Base-by-base conservation (phyloP, 1,284 basidiomycete genomes). In the Ustilago trichophora region DNA sequence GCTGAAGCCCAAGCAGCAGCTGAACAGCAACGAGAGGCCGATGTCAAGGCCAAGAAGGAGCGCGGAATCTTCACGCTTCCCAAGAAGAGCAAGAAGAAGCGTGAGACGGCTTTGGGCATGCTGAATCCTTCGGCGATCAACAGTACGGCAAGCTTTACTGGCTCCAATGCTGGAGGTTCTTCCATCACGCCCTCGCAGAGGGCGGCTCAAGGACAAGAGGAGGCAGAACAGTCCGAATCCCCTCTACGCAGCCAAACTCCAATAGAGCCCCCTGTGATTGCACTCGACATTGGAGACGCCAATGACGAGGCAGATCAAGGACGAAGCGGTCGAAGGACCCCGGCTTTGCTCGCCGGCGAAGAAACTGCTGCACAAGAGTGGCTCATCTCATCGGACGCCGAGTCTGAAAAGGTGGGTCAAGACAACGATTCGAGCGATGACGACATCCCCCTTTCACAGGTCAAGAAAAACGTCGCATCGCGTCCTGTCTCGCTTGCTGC, bases 401-500 rank as follows among this genome's bases (percentile, higher is more conserved):
- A 62, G 26, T 19, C 38, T 13, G 62, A 51, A 31, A 13, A 34
- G 27, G 26, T 38, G 19, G 55, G 27, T 25, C 47, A 46, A 18
- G 49, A 18, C n/a, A 44, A 33, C 29, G 72, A 44, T 13, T 48
- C 47, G 32, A 59, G 53, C 36, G 75, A 77, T 19, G 75, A 76
- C 36, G 71, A 76, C 41, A 32, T 73, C 13, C 75, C 75, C 4
- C 59, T 77, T 9, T 45, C 69, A 11, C 75, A 72, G 33, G 47
- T 77, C 40, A 72, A 65, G 47, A 70, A 58, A 34, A 73, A 63
- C 6, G 56, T 65, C 8, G 51, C 56, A 25, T 63, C 55, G 40
- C 69, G 57, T 7, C 69, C 63, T 0, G 40, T 48, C 10, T 68
- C 65, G 29, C 25, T 70, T n/a, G 65, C 58, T 18, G 50, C 66